Evolutionary conservation across 1,139 yeast species (phyloP), one percentile per base, ranked within the genome.

Genomic region (Groenewaldozyma sp.): DNA sequence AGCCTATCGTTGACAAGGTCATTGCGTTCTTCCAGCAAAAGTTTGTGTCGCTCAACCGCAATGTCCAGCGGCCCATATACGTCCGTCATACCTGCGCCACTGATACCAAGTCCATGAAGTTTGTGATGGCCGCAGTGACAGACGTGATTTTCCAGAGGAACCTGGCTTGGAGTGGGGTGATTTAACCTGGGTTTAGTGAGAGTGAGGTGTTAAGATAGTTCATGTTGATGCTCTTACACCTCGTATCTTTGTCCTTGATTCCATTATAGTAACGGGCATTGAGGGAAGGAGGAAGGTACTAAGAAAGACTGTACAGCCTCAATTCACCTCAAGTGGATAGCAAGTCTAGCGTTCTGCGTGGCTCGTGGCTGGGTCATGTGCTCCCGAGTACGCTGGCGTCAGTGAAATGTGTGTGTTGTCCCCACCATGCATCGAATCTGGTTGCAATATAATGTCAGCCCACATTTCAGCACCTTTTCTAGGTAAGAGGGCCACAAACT

Each of bases 21-120:
- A 41, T 52, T 20, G 39, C 35, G 31, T 59, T 46, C 39, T 42
- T 60, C 29, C 57, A 52, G 39, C 34, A 37, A 7, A 34, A 46
- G 40, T 59, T 50, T 45, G 42, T 47, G 42, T 67, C 74, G 42
- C 58, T 81, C 50, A 83, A 83, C 56, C 66, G 75, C 26, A 45
- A 45, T 43, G 68, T 81, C 2, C 43, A 49, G 13, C 80, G 82
- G 55, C 91, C 88, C 4, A 75, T 88, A 26, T 93, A 93, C 58
- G 81, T 86, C 21, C 96, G 87, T 62, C 67, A 88, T 49, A 93
- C 98, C 1, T 87, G 96, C 65, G 99, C 99, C 2, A 91, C 98
- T 0, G 98, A 93, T 59, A 77, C 94, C 0, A 70, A 74, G 40
- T 72, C 84, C 21, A 88, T 88, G 95, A 74, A 75, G 55, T 88